Conservation (phyloP, 2,329 filamentous ascomycete genomes). For the Stagonosporopsis vannaccii region DNA sequence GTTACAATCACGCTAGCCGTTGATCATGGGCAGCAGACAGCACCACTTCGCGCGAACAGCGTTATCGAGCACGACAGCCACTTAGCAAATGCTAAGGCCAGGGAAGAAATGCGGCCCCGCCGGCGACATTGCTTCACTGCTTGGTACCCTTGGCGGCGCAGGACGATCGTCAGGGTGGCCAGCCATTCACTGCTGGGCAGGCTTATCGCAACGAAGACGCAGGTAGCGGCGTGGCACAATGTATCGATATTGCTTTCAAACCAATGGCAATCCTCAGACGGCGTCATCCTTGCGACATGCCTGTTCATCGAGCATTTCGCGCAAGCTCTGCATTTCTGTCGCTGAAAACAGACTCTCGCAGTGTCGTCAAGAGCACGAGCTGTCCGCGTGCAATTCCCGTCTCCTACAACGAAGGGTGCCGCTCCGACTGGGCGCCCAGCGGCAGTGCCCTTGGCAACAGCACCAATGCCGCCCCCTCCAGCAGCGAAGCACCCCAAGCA, state of each 20-base stretch:
- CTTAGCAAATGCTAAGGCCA: constrained; percentile 31
- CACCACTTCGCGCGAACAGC: constrained; percentile 18
- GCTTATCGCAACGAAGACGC: constrained; percentile 17
- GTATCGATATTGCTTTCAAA: not conserved
- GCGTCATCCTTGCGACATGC: not conserved
- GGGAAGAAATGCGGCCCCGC: constrained; percentile 28
- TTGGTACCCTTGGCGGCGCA: constrained; percentile 40
- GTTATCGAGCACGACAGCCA: constrained; percentile 33
- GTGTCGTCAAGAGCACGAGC: not conserved
- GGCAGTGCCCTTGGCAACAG: constrained; percentile 6
- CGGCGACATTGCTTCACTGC: constrained; percentile 35
- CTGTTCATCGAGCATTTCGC: not conserved
- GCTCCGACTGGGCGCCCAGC: constrained; percentile 19
- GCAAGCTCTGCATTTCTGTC: not conserved
- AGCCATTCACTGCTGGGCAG: constrained; percentile 20
- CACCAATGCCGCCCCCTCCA: constrained; percentile 8
- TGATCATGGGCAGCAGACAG: constrained; percentile 17
- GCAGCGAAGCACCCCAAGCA: constrained; percentile 18
- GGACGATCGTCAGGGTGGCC: constrained; percentile 24
- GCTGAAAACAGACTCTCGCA: not conserved
- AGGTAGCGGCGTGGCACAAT: constrained; percentile 14
- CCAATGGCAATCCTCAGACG: not conserved
- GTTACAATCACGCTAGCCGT: constrained; percentile 37
- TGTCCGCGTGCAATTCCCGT: constrained; percentile 8
- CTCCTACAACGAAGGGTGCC: not conserved